phyloP scores from a whole-genome alignment of 2,329 filamentous ascomycete genomes.

The Aureobasidium subglaciale region DNA sequence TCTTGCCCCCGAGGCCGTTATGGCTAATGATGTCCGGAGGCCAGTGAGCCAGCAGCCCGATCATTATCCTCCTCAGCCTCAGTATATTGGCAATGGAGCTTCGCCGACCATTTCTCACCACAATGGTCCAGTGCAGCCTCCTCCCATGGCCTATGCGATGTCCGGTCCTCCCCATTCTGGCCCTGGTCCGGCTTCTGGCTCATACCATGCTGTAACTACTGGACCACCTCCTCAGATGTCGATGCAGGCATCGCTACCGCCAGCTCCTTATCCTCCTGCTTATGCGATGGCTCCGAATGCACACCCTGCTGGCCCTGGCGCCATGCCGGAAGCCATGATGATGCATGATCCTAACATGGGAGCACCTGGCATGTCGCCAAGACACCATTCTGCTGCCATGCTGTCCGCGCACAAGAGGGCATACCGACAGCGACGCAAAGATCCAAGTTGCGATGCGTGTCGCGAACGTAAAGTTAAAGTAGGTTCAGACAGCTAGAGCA shows the following conservation, averaged over 20 bases:
- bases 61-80: constrained; percentile 4
- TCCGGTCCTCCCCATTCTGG: constrained; percentile 1
- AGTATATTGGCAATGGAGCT: constrained; percentile 8
- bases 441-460: constrained; percentile 96
- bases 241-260: constrained; percentile 4
- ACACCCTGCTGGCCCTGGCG: neutral
- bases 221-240: constrained; percentile 3
- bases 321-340: constrained; percentile 13
- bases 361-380: constrained; percentile 30
- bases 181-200: neutral
- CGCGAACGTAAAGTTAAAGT: constrained; percentile 70
- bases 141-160: constrained; percentile 10
- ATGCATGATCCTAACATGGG: constrained; percentile 11
- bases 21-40: constrained; percentile 4
- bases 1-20: constrained; percentile 8
- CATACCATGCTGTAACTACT: neutral
- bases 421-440: constrained; percentile 89
- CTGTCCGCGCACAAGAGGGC: constrained; percentile 79
- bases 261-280: constrained; percentile 10
- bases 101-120: constrained; percentile 9
- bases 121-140: constrained; percentile 7
- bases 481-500: constrained; percentile 14
- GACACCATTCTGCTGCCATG: constrained; percentile 39
- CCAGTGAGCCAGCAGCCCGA: constrained; percentile 10
- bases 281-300: constrained; percentile 2